phyloP scores from a whole-genome alignment of 2,329 filamentous ascomycete species.

The Paraphoma chrysanthemicola region DNA sequence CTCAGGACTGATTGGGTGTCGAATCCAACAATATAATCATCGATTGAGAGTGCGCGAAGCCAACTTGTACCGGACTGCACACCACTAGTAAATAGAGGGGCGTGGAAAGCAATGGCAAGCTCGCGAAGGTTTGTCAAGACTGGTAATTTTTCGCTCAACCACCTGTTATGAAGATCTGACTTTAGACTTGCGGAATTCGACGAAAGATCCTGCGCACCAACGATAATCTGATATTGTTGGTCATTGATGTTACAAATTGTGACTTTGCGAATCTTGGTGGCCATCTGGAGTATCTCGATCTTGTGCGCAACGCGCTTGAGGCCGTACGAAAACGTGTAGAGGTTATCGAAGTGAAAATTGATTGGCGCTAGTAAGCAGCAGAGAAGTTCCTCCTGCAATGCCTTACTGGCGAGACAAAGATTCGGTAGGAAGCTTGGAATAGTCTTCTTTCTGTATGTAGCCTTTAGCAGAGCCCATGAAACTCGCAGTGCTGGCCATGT shows the following conservation, averaged over 20 bases:
- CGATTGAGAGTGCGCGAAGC: not conserved
- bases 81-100: not conserved
- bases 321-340: not conserved
- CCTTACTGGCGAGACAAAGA: slow-evolving; percentile 2
- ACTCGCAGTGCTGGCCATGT: slow-evolving; percentile 1
- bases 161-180: too few species aligned
- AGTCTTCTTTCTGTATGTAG: not conserved
- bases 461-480: not conserved
- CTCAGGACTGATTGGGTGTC: not conserved
- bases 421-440: not conserved
- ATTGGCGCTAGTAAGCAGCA: slow-evolving; percentile 2
- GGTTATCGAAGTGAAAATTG: not conserved
- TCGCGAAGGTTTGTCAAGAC: not conserved
- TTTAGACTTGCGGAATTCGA: not conserved
- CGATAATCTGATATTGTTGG: not conserved
- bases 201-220: not conserved
- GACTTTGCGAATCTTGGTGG: not conserved
- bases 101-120: not conserved
- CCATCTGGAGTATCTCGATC: not conserved
- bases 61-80: not conserved
- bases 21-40: not conserved
- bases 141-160: not conserved
- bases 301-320: not conserved
- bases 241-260: not conserved
- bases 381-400: not conserved